Percentiles rank a stretch among this genome's conserved stretches.
These are phyloP conservation scores for Saturnispora sekii DNA, from an alignment of 805 yeast genomes.

Conservation along the genomic window DNA sequence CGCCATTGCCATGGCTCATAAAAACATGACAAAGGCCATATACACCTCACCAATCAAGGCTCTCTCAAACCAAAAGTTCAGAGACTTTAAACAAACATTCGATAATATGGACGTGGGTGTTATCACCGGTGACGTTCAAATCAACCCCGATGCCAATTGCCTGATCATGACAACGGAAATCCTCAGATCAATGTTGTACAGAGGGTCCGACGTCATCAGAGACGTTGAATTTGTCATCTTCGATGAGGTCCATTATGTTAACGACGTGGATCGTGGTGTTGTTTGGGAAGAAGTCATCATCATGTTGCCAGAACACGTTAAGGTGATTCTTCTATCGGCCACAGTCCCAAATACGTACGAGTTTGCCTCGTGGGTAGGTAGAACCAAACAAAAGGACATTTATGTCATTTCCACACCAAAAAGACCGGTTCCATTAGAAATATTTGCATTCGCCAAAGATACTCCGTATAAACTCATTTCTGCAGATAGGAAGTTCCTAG, in stretches of 20 bases:
- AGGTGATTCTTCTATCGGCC: slow-evolving; percentile 88
- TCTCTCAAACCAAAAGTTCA: slow-evolving; percentile 83
- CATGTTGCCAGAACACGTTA: slow-evolving; percentile 90
- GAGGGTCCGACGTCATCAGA: slow-evolving; percentile 97
- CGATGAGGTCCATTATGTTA: slow-evolving; percentile 97
- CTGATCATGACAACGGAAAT: slow-evolving; percentile 98
- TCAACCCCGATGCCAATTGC: slow-evolving; percentile 97
- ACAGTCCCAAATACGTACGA: slow-evolving; percentile 98
- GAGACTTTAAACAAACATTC: slow-evolving; percentile 90
- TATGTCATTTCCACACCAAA: slow-evolving; percentile 94
- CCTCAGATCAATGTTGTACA: slow-evolving; percentile 88
- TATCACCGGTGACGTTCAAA: slow-evolving; percentile 98
- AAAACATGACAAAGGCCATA: slow-evolving; percentile 94
- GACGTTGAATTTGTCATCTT: slow-evolving; percentile 98
- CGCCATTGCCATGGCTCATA: slow-evolving; percentile 92
- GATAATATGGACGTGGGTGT: slow-evolving; percentile 87
- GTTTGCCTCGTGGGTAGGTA: slow-evolving; percentile 97
- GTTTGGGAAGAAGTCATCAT: slow-evolving; percentile 99
- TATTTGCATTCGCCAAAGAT: slow-evolving; percentile 74
- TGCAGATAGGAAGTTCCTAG: slow-evolving; percentile 60
- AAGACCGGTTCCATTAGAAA: slow-evolving; percentile 92
- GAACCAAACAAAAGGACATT: slow-evolving; percentile 92
- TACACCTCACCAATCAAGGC: slow-evolving; percentile 97
- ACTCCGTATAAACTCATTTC: slow-evolving; percentile 65
- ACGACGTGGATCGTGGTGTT: slow-evolving; percentile 96